phyloP scores from a whole-genome alignment of 352 stramenopile genomes.

The Hyaloperonospora arabidopsidis region DNA sequence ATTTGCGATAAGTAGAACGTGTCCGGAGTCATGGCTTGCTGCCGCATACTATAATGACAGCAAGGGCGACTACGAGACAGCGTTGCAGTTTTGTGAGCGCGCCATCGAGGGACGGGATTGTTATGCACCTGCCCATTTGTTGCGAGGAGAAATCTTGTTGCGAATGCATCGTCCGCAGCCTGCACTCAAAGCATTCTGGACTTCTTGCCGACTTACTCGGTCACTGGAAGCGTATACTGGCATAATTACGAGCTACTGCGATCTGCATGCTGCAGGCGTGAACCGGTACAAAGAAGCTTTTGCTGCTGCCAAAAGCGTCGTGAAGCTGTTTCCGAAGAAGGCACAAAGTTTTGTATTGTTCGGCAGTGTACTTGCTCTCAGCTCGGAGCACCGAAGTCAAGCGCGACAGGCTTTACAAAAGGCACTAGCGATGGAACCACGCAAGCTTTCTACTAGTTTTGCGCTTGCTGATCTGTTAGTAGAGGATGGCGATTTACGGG shows the following conservation, averaged over 20 bases:
- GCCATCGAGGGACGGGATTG: constrained; percentile 36
- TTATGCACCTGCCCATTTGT: constrained; percentile 49
- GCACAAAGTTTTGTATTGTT: constrained; percentile 65
- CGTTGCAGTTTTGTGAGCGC: constrained; percentile 64
- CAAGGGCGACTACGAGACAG: constrained; percentile 61
- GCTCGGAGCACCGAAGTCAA: constrained; percentile 48
- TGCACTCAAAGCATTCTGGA: constrained; percentile 57
- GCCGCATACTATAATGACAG: constrained; percentile 67
- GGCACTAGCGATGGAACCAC: constrained; percentile 51
- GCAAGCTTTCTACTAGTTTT: constrained; percentile 55
- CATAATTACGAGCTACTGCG: constrained; percentile 68
- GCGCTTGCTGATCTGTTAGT: constrained; percentile 63
- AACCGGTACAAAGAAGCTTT: constrained; percentile 75
- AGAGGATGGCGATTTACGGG: constrained; percentile 38
- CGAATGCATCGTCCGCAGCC: constrained; percentile 52
- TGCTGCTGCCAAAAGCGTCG: constrained; percentile 49
- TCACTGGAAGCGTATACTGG: constrained; percentile 64
- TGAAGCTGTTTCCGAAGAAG: constrained; percentile 65
- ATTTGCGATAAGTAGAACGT: constrained; percentile 48
- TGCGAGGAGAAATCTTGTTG: constrained; percentile 54
- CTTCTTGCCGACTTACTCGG: constrained; percentile 48
- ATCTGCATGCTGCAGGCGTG: constrained; percentile 48
- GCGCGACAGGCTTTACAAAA: constrained; percentile 53
- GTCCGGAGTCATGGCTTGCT: constrained; percentile 62
- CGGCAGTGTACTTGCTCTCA: constrained; percentile 64